phyloP scores from a whole-genome alignment of 345 rosid species.

The Capsella bursapastoris region DNA sequence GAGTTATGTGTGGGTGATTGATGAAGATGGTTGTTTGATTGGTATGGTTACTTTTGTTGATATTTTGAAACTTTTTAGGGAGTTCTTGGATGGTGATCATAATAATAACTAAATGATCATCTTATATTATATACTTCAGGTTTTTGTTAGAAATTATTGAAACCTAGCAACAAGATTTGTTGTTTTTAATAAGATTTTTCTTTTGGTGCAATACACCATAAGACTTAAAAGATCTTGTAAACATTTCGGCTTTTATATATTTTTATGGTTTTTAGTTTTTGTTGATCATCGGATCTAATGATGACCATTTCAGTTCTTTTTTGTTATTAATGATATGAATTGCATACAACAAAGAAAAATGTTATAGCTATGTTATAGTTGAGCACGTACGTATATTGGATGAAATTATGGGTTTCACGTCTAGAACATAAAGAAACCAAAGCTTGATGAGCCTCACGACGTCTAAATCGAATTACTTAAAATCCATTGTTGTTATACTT shows the following conservation, averaged over 20 bases:
- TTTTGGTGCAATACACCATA: not conserved
- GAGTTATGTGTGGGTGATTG: conserved; percentile 91
- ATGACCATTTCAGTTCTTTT: not conserved
- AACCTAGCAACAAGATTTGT: not conserved
- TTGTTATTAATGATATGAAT: not conserved
- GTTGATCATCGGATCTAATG: not conserved
- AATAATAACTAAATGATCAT: not conserved
- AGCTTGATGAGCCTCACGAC: conserved; percentile 1
- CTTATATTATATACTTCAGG: not conserved
- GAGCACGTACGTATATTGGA: conserved; percentile 20
- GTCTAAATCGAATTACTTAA: not conserved
- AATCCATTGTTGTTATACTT: not conserved
- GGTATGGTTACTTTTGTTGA: conserved; percentile 83
- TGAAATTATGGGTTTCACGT: conserved; percentile 23
- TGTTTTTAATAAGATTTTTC: not conserved
- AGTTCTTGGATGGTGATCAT: conserved; percentile 46
- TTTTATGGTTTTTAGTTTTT: too few relatives aligned
- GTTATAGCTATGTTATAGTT: not conserved
- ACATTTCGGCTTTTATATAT: not conserved
- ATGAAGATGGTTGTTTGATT: conserved; percentile 74
- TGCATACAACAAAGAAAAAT: not conserved
- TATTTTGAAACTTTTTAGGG: conserved; percentile 70
- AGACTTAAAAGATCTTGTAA: not conserved
- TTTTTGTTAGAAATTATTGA: not conserved
- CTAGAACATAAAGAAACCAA: not conserved